Conservation (phyloP, 2,329 filamentous ascomycete species). For the Pseudogymnoascus sp. region DNA sequence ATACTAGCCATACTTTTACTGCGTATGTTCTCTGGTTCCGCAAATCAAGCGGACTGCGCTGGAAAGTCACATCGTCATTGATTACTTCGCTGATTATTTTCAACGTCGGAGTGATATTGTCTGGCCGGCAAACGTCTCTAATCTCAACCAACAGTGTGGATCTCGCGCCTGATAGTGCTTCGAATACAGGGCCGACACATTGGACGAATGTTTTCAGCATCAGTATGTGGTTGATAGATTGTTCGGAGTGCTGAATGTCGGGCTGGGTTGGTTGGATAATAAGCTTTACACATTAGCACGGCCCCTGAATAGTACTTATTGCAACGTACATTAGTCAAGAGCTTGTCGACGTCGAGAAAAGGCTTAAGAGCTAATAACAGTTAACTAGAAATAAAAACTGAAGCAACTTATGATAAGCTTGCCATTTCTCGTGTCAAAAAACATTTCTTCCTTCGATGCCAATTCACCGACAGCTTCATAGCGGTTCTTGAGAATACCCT, state of each 20-base stretch:
- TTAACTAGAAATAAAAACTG: not conserved
- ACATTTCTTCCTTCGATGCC: slow-evolving; percentile 75
- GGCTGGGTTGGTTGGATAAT: slow-evolving; percentile 65
- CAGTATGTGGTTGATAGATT: slow-evolving; percentile 78
- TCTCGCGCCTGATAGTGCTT: slow-evolving; percentile 57
- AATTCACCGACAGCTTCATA: slow-evolving; percentile 83
- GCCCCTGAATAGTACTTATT: not conserved
- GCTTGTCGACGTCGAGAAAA: slow-evolving; percentile 72
- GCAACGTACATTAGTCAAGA: slow-evolving; percentile 61
- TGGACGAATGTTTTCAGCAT: slow-evolving; percentile 77
- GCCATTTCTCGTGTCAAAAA: slow-evolving; percentile 68
- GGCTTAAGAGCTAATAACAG: slow-evolving; percentile 54
- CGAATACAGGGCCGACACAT: slow-evolving; percentile 59
- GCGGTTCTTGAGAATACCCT: slow-evolving; percentile 59
- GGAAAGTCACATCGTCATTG: slow-evolving; percentile 74
- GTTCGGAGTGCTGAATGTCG: slow-evolving; percentile 64
- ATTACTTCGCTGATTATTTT: slow-evolving; percentile 62
- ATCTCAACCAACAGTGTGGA: slow-evolving; percentile 62
- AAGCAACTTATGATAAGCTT: slow-evolving; percentile 12
- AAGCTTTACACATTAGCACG: slow-evolving; percentile 43
- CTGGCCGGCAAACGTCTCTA: slow-evolving; percentile 60
- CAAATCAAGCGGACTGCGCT: slow-evolving; percentile 72
- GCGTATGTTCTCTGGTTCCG: slow-evolving; percentile 88
- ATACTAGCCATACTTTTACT: slow-evolving; percentile 54
- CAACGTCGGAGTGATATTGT: slow-evolving; percentile 53